Base-by-base conservation (phyloP, 306 rosid genomes). In the Prunus kanzakura region DNA sequence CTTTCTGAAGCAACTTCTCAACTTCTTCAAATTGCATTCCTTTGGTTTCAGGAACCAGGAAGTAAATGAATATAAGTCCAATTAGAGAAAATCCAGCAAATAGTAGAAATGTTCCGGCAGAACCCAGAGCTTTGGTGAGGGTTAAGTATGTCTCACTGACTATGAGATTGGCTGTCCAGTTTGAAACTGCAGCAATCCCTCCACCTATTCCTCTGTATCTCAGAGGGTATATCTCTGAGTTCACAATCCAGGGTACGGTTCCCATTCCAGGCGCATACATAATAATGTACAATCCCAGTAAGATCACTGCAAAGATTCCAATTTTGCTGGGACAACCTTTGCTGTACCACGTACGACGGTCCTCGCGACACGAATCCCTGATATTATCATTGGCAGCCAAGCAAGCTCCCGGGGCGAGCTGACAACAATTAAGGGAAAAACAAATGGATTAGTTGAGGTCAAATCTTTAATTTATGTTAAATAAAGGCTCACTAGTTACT, bases 251-350 rank as follows among this genome's bases (percentile, higher is more conserved):
- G 2, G 98, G 98, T 16, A 84, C 84, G 0, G 93, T 89, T 74
- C 96, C 96, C 87, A 89, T 88, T 43, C 98, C 96, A 1, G 96
- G 98, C 4, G 97, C 82, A 20, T 91, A 93, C 20, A 73, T 67
- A 6, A 91, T 79, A 46, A 93, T 91, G 76, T 93, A 91, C 23
- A 89, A 20, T 76, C 90, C 97, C 18, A 88, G 84, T 10, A 89
- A 70, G 1, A 79, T 55, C 46, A 91, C 93, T 0, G 96, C 95
- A 60, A 91, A 60, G 79, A 91, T 38, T 16, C 95, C 98, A n/a
- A 93, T 62, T 69, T 52, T 91, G 82, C 87, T 91, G 2, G 95
- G 98, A 54, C 97, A 93, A 16, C 98, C 97, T 58, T 89, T 41
- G 0, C 89, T 78, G 82, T 85, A 93, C 90, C 91, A 89, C 20